phyloP scores from a whole-genome alignment of 495 filamentous ascomycete genomes.

The Aspergillus sclerotioniger region DNA sequence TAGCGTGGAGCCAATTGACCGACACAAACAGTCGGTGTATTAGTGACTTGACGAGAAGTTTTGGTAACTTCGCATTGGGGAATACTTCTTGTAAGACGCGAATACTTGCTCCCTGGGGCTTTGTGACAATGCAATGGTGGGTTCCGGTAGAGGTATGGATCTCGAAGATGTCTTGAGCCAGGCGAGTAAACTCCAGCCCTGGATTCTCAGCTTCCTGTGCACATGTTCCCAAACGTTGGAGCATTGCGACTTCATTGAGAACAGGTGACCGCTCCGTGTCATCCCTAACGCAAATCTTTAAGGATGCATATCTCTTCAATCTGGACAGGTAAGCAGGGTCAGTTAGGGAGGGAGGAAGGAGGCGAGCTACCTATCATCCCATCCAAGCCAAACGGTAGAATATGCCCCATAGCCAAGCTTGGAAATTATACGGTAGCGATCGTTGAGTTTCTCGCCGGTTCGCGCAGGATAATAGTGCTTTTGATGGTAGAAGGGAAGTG shows the following conservation, averaged over 20 bases:
- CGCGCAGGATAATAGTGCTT: slow-evolving; percentile 37
- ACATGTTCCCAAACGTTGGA: slow-evolving; percentile 8
- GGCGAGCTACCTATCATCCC: slow-evolving; percentile 25
- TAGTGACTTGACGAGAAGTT: slow-evolving; percentile 14
- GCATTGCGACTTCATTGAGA: slow-evolving; percentile 13
- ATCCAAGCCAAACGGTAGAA: slow-evolving; percentile 49
- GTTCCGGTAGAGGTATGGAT: slow-evolving; percentile 1
- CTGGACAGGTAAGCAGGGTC: not conserved
- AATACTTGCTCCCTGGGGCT: slow-evolving; percentile 16
- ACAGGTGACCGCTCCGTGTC: slow-evolving; percentile 3
- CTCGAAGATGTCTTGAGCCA: slow-evolving; percentile 17
- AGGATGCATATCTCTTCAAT: slow-evolving; percentile 3
- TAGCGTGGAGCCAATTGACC: slow-evolving; percentile 18
- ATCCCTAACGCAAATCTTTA: slow-evolving; percentile 7
- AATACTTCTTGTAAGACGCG: slow-evolving; percentile 13
- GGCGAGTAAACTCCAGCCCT: slow-evolving; percentile 11
- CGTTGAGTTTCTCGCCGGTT: slow-evolving; percentile 35
- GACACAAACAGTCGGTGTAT: slow-evolving; percentile 15
- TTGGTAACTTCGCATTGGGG: slow-evolving; percentile 11
- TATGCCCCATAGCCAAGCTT: slow-evolving; percentile 49
- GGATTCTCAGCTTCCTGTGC: slow-evolving; percentile 9
- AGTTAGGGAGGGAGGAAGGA: not conserved
- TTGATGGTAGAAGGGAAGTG: slow-evolving; percentile 8
- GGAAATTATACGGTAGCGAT: slow-evolving; percentile 41
- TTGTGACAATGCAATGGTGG: slow-evolving; percentile 17